Percentiles rank a stretch among this genome's conserved stretches.
Evolutionary conservation across 2,329 filamentous ascomycete genomes (phyloP).

Genomic region (Ophiostoma australiae): DNA sequence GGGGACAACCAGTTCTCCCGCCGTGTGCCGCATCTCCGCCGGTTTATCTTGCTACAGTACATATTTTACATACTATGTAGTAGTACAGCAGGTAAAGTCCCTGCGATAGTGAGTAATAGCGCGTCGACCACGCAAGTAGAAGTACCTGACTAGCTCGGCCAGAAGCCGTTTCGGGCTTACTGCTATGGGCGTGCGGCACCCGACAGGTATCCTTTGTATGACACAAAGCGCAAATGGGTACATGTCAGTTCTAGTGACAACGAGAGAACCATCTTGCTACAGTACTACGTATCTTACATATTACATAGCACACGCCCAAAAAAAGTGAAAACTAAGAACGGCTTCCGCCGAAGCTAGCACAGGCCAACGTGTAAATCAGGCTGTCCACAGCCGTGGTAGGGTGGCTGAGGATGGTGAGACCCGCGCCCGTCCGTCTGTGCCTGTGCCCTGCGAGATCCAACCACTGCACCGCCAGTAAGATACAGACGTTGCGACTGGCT

Average conservation of each 20-base stretch:
- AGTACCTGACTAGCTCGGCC: neutral
- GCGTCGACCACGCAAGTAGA: neutral
- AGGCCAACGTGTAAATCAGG: neutral
- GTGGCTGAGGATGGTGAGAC: neutral
- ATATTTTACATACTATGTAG: no score
- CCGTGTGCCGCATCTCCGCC: neutral
- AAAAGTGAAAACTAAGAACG: neutral
- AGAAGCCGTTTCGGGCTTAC: neutral
- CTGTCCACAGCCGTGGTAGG: neutral
- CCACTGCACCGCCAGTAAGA: neutral
- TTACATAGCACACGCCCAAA: no score
- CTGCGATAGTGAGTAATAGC: neutral
- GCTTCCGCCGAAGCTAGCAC: constrained; percentile 9
- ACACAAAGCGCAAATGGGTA: neutral
- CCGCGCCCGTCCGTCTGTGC: no score
- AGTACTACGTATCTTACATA: no score
- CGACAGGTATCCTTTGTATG: neutral
- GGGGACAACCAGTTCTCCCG: neutral
- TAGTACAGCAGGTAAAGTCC: no score
- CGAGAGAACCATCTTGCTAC: neutral
- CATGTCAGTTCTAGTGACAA: neutral
- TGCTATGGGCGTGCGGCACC: neutral
- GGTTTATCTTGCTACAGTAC: neutral
- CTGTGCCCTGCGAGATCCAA: neutral
- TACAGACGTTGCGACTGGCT: no score